Evolutionary conservation across 108 stramenopile species (phyloP), one percentile per base, ranked within the genome.

Genomic region (Tribonema minus): DNA sequence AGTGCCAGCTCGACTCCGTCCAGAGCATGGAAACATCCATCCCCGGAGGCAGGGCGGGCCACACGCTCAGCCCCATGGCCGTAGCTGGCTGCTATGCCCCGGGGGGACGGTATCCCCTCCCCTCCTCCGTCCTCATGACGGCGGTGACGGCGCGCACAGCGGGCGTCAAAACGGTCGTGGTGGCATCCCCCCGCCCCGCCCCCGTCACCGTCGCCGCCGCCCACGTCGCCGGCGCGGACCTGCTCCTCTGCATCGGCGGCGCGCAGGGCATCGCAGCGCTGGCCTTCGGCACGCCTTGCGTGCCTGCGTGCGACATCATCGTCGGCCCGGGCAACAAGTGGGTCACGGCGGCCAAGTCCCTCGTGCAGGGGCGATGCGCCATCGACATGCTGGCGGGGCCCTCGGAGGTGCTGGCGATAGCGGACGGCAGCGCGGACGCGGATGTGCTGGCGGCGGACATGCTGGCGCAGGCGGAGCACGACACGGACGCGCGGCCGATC

Each of bases 361-460:
- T 97, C 60, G 93, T 96, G 32, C 89, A 88, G 58, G 94, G 94
- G 62, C 80, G 90, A 33, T 95, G 95, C 72, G 95, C 92, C 20
- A 99, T 99, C 81, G 98, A 99, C 87, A 99, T 99, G 98, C 84
- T 99, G 61, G 98, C 98, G 3, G 98, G 98, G 29, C 98, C 98
- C 1, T 91, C 91, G 26, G 98, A 99, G 83, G 96, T 96, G 3
- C 84, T 99, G 73, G 98, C 96, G 3, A 92, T 97, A 82, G 94
- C 93, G 38, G 98, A 99, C 84, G 84, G 87, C 3, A 92, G 92
- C 0, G 95, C 96, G 28, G 86, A 95, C 83, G 78, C 92, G 2
- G 88, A 87, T 33, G 85, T 94, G n/a, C 92, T 99, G 0, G 98
- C 98, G 0, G 94, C 98, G 2, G 98, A 99, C 86, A 85, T 99